phyloP scores from a whole-genome alignment of 805 yeast genomes.

The Wickerhamiella parazyma region DNA sequence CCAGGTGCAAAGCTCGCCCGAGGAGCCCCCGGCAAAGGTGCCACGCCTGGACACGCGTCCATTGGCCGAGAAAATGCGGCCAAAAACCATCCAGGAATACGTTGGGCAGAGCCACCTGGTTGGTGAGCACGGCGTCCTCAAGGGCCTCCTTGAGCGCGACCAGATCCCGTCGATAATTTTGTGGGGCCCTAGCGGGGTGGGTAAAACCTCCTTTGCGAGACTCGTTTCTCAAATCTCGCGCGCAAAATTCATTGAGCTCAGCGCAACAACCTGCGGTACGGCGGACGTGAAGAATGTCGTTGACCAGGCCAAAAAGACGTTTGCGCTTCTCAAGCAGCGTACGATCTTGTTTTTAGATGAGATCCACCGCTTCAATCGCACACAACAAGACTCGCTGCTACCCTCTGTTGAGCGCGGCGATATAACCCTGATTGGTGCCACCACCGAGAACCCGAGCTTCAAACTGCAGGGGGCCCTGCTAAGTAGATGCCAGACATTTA shows the following conservation, averaged over 20 bases:
- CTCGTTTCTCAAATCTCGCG: slow-evolving; percentile 42
- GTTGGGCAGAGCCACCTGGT: slow-evolving; percentile 79
- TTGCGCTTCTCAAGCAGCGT: slow-evolving; percentile 35
- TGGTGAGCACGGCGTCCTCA: slow-evolving; percentile 46
- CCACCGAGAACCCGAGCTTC: slow-evolving; percentile 87
- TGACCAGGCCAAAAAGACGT: slow-evolving; percentile 35
- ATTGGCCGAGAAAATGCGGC: slow-evolving; percentile 74
- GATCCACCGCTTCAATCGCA: slow-evolving; percentile 72
- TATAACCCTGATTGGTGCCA: slow-evolving; percentile 82
- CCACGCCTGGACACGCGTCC: slow-evolving; percentile 28
- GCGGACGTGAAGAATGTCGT: slow-evolving; percentile 52
- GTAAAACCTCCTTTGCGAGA: slow-evolving; percentile 75
- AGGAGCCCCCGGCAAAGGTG: not conserved
- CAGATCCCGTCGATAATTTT: slow-evolving; percentile 64
- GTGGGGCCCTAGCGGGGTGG: slow-evolving; percentile 96
- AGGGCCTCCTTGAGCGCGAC: slow-evolving; percentile 44
- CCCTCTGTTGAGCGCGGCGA: slow-evolving; percentile 78
- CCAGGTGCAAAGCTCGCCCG: not conserved
- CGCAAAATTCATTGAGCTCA: slow-evolving; percentile 58
- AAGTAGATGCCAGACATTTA: slow-evolving; percentile 73
- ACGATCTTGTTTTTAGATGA: slow-evolving; percentile 83
- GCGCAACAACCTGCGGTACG: slow-evolving; percentile 67
- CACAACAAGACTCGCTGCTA: slow-evolving; percentile 78
- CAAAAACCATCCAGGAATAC: slow-evolving; percentile 49
- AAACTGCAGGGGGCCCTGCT: slow-evolving; percentile 69